These are phyloP conservation scores for Inosperma sp. DNA, from an alignment of 768 basidiomycete species.

Conservation along the genomic window DNA sequence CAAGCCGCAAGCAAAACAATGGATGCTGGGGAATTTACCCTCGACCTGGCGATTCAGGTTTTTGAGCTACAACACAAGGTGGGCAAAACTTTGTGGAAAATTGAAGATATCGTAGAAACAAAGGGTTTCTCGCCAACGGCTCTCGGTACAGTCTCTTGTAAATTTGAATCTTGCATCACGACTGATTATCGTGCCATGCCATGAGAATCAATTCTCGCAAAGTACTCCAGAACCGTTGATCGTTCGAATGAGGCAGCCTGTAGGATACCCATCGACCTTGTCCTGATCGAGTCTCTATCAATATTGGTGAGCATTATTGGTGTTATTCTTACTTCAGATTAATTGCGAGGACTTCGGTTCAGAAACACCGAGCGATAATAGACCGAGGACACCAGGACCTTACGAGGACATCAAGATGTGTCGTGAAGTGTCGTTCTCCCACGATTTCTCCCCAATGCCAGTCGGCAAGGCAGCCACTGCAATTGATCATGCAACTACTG, in stretches of 20 bases:
- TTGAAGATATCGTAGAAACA: slow-evolving; percentile 1
- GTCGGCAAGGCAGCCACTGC: not conserved
- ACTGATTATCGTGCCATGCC: too few species aligned
- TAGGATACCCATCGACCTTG: slow-evolving; percentile 4
- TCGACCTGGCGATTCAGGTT: not conserved
- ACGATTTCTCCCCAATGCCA: not conserved
- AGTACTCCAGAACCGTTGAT: slow-evolving; percentile 4
- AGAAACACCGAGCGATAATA: slow-evolving; percentile 2
- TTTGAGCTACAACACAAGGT: not conserved
- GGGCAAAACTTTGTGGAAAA: not conserved
- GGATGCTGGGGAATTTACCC: slow-evolving; percentile 1
- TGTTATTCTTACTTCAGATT: not conserved
- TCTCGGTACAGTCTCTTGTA: too few species aligned
- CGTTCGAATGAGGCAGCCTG: slow-evolving; percentile 8
- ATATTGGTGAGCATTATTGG: not conserved
- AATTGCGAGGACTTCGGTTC: not conserved
- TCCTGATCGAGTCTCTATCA: slow-evolving; percentile 1
- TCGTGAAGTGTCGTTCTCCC: slow-evolving; percentile 5
- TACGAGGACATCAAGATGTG: slow-evolving; percentile 1
- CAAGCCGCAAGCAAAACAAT: not conserved
- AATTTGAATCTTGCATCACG: not conserved
- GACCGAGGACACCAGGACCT: slow-evolving; percentile 2
- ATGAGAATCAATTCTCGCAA: not conserved
- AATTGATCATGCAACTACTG: not conserved
- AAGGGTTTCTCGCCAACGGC: not conserved